Conservation (phyloP, 2,329 filamentous ascomycete species). For the Epichloe baconii region DNA sequence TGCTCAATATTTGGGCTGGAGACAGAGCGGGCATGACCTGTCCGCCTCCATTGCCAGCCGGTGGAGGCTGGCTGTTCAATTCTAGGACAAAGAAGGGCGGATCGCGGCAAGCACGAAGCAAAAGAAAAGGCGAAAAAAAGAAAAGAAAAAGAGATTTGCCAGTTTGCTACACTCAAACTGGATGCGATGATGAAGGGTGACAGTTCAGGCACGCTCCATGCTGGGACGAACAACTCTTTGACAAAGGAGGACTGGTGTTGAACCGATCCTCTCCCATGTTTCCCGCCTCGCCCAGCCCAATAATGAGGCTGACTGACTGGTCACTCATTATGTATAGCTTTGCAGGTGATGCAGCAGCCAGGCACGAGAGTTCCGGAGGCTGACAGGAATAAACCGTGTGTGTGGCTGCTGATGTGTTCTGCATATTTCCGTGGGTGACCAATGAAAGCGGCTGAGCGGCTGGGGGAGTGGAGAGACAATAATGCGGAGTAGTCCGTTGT, state of each 20-base stretch:
- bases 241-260: too few species aligned
- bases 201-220: neutral
- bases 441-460: neutral
- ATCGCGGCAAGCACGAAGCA: neutral
- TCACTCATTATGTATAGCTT: too few species aligned
- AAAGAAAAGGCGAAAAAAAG: too few species aligned
- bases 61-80: neutral
- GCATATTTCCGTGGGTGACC: neutral
- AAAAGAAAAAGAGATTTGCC: neutral
- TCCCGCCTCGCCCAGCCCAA: too few species aligned
- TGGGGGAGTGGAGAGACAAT: neutral
- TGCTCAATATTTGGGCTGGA: neutral
- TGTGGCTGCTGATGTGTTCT: neutral
- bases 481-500: too few species aligned
- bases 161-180: neutral
- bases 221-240: too few species aligned
- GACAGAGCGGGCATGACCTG: slow-evolving; percentile 5
- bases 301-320: too few species aligned
- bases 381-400: neutral
- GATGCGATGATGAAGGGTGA: neutral
- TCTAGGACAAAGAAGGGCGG: neutral
- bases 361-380: too few species aligned
- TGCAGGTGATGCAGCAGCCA: too few species aligned
- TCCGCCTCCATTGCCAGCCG: neutral
- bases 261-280: too few species aligned